phyloP scores from a whole-genome alignment of 257 asterid genomes.

The Rehmannia glutinosa region DNA sequence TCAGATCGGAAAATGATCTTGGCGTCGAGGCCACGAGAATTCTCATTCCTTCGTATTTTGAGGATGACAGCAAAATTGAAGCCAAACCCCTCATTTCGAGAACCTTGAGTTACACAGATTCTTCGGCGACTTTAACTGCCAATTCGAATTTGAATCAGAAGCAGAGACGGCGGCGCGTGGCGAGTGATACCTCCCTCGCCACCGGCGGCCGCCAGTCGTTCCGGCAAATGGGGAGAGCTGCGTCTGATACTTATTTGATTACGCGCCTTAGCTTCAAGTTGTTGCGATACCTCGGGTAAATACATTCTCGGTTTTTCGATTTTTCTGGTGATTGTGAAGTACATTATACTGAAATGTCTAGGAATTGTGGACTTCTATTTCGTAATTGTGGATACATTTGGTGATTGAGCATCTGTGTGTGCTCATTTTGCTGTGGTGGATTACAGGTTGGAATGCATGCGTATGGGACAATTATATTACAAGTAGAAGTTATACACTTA shows the following conservation, averaged over 20 bases:
- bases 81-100: constrained; percentile 50
- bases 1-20: constrained; percentile 48
- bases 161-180: constrained; percentile 56
- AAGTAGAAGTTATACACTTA: not conserved
- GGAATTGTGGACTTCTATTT: no score
- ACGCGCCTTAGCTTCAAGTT: constrained; percentile 56
- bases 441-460: not conserved
- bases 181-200: constrained; percentile 43
- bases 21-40: constrained; percentile 27
- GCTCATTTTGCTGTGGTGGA: not conserved
- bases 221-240: constrained; percentile 49
- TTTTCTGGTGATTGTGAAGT: no score
- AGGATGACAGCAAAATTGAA: constrained; percentile 27
- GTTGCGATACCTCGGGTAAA: constrained; percentile 68
- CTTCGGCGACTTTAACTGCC: not conserved
- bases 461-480: no score
- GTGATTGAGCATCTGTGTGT: no score
- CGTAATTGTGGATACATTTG: no score
- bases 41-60: constrained; percentile 22
- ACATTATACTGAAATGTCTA: no score
- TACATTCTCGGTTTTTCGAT: not conserved
- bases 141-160: constrained; percentile 27
- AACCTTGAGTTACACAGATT: constrained; percentile 29
- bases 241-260: constrained; percentile 55
- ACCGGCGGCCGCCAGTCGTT: constrained; percentile 23